Evolutionary conservation across 106 monocot species (phyloP), one percentile per base, ranked within the genome.

Genomic region (Acorus calamus): DNA sequence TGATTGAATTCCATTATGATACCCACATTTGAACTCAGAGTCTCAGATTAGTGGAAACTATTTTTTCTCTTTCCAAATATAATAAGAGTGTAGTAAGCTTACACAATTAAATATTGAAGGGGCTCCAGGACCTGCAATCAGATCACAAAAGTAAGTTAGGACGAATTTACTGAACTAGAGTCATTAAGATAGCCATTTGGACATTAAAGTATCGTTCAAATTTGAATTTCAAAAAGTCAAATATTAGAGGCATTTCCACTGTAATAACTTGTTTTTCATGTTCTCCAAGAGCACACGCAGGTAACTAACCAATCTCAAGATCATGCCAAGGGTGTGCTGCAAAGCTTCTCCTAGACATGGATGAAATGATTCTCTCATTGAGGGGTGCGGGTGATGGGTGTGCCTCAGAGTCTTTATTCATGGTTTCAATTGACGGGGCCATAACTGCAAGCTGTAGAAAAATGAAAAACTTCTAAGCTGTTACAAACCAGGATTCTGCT

Each of bases 21-120:
- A 28, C 28, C 28, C 1, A 28, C 28, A 28, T 28, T 28, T 28
- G 28, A 28, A 28, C 28, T 28, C 28, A 28, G 28, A 28, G 28
- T 28, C 28, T 28, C 28, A 28, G 0, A 28, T 28, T 28, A 28
- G 28, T 28, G 28, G 28, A 28, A 28, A 28, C 28, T 28, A 28
- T 28, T 28, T 28, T 28, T 28, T 0, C 28, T 28, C 28, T 28
- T 28, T 28, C 28, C 28, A 28, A 28, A 28, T 28, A 28, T 28
- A 28, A 28, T 28, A 28, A 28, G 5, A 59, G 4, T 60, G 52
- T 14, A 47, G 41, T 47, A 11, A 12, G 4, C 87, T 87, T 84
- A 92, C 92, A 77, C 87, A 87, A 53, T 92, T 92, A 79, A 92
- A 92, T 12, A 92, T 73, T 8, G 51, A 46, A 14, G 92, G 92